Conservation (phyloP, 768 basidiomycete genomes). For the Boletus huronensis region DNA sequence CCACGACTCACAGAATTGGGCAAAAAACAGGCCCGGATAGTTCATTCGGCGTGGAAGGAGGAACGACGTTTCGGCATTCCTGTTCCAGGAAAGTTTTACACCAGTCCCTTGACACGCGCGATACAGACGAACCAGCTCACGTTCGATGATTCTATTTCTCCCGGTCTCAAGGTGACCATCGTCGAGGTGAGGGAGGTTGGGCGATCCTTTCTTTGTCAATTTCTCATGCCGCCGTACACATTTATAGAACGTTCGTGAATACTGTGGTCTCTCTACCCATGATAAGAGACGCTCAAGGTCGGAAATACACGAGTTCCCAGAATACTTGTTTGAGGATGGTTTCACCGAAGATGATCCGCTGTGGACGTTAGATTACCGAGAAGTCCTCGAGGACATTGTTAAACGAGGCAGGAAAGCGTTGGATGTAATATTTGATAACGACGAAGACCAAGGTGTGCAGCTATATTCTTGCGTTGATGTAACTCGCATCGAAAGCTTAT, state of each 20-base stretch:
- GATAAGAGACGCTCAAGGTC: slow-evolving; percentile 50
- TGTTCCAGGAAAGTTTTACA: background rate
- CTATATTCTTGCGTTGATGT: no score
- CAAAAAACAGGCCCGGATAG: slow-evolving; percentile 45
- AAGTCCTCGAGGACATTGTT: slow-evolving; percentile 25
- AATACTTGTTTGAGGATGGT: slow-evolving; percentile 47
- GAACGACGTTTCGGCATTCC: slow-evolving; percentile 18
- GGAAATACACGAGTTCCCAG: slow-evolving; percentile 39
- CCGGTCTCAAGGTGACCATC: slow-evolving; percentile 33
- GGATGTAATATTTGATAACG: slow-evolving; percentile 45
- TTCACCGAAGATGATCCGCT: slow-evolving; percentile 60
- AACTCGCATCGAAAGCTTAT: background rate
- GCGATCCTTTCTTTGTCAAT: background rate
- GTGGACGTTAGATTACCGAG: slow-evolving; percentile 34
- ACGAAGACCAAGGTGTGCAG: slow-evolving; percentile 46
- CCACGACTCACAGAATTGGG: slow-evolving; percentile 55
- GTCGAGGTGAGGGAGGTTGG: slow-evolving; percentile 56
- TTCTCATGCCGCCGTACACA: background rate
- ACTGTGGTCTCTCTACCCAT: slow-evolving; percentile 58
- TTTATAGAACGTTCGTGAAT: slow-evolving; percentile 57
- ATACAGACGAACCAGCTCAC: slow-evolving; percentile 48
- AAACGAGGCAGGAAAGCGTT: slow-evolving; percentile 32
- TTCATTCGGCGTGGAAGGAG: background rate
- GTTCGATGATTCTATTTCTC: slow-evolving; percentile 38
- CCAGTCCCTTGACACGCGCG: slow-evolving; percentile 52